These are phyloP conservation scores for Citrullus amarus DNA, from an alignment of 306 rosid species.

Conservation along the genomic window DNA sequence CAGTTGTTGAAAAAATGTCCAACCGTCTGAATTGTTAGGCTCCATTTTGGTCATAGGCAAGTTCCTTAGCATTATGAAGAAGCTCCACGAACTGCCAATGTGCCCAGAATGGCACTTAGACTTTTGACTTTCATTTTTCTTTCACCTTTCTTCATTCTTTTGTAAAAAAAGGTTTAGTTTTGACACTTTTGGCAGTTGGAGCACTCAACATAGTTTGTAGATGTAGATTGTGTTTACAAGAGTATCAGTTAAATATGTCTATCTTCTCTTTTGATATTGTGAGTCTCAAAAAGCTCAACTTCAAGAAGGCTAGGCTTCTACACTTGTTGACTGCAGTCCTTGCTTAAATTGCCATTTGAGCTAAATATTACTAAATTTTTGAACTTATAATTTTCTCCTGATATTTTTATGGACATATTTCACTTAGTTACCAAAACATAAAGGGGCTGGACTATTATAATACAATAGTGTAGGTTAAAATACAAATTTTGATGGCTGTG, in stretches of 20 bases:
- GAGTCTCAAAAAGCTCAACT: neutral
- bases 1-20: conserved; percentile 14
- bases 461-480: too few relatives aligned
- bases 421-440: too few relatives aligned
- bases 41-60: neutral
- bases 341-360: neutral
- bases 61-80: conserved; percentile 1
- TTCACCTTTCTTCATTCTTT: neutral
- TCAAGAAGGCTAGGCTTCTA: neutral
- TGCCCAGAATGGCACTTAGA: neutral
- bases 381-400: neutral
- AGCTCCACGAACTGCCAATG: conserved; percentile 4
- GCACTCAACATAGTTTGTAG: conserved; percentile 7
- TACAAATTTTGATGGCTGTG: too few relatives aligned
- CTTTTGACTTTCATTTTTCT: neutral
- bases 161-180: neutral
- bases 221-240: neutral
- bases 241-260: neutral
- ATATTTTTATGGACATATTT: too few relatives aligned
- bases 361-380: neutral
- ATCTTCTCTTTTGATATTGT: neutral
- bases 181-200: conserved; percentile 5
- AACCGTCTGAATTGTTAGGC: neutral
- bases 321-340: neutral
- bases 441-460: too few relatives aligned